Percentiles rank a stretch among this genome's conserved stretches.
phyloP scores from a whole-genome alignment of 73 alveolate genomes.

The Stentor roeselii region DNA sequence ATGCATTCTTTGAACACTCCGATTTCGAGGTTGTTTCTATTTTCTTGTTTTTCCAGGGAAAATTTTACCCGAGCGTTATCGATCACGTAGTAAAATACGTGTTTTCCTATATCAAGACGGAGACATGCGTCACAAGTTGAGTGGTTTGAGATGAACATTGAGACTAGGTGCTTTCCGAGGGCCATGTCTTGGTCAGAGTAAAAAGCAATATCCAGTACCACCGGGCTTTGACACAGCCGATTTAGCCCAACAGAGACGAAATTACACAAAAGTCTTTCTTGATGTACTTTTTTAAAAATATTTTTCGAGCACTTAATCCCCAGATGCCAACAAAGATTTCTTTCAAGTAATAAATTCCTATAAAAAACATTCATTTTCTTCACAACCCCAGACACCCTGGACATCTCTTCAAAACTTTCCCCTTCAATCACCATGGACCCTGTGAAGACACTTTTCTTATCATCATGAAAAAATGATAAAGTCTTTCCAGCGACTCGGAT shows the following conservation, averaged over 20 bases:
- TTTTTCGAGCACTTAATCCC: too few relatives aligned
- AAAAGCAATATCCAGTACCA: neutral
- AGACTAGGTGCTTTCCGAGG: neutral
- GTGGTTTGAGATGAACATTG: neutral
- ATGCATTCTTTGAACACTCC: neutral
- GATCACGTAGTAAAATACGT: neutral
- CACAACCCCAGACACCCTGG: too few relatives aligned
- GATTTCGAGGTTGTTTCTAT: neutral
- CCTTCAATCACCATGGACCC: too few relatives aligned
- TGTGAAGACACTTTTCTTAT: too few relatives aligned
- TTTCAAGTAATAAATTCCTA: too few relatives aligned
- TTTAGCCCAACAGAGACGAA: too few relatives aligned
- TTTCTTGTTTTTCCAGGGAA: neutral
- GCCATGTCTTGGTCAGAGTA: neutral
- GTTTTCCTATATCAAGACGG: neutral
- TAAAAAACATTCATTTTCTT: too few relatives aligned
- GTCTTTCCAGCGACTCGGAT: neutral
- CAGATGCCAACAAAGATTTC: too few relatives aligned
- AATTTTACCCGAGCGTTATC: neutral
- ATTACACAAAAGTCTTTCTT: too few relatives aligned
- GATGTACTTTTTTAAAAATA: too few relatives aligned
- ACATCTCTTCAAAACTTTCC: too few relatives aligned
- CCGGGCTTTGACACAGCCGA: neutral
- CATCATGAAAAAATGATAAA: too few relatives aligned
- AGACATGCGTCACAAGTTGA: neutral